A percentile compares a stretch with the other conserved stretches of the same genome.
Evolutionary conservation across 148 eudicot species (phyloP).

Genomic region (Pharnaceum exiguum): DNA sequence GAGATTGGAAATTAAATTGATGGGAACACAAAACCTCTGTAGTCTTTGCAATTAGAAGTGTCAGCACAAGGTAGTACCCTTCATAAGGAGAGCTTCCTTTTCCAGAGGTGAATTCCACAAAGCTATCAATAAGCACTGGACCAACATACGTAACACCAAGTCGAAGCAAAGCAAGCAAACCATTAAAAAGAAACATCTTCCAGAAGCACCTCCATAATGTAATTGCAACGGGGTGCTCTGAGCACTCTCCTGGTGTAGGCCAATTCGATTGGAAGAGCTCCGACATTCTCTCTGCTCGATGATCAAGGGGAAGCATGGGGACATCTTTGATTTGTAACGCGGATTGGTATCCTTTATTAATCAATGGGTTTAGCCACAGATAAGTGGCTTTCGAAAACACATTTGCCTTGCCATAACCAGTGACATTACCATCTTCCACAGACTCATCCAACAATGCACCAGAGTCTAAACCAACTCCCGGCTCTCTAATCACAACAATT

Average conservation of each 20-base stretch:
- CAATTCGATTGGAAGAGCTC: slow-evolving; percentile 68
- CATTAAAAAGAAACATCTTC: slow-evolving; percentile 83
- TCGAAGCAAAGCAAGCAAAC: slow-evolving; percentile 65
- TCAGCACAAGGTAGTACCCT: slow-evolving; percentile 82
- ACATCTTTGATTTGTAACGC: slow-evolving; percentile 41
- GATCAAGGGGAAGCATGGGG: slow-evolving; percentile 82
- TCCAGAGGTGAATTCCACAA: slow-evolving; percentile 83
- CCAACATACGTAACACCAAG: slow-evolving; percentile 89
- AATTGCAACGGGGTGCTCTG: slow-evolving; percentile 42
- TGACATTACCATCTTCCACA: slow-evolving; percentile 16
- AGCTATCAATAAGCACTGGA: slow-evolving; percentile 88
- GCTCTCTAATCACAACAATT: slow-evolving; percentile 15
- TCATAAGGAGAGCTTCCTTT: slow-evolving; percentile 57
- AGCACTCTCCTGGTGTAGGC: slow-evolving; percentile 75
- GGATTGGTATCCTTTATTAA: slow-evolving; percentile 28
- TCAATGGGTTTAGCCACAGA: slow-evolving; percentile 38
- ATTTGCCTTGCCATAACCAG: slow-evolving; percentile 33
- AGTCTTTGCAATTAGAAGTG: slow-evolving; percentile 64
- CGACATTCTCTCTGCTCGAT: slow-evolving; percentile 77
- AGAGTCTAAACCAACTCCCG: slow-evolving; percentile 7
- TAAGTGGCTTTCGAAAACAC: slow-evolving; percentile 26
- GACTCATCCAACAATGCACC: neutral
- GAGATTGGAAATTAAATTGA: slow-evolving; percentile 85
- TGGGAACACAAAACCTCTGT: slow-evolving; percentile 74
- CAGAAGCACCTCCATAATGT: slow-evolving; percentile 75